Conservation (phyloP, 148 eudicot genomes). For the Linanthus parryae region DNA sequence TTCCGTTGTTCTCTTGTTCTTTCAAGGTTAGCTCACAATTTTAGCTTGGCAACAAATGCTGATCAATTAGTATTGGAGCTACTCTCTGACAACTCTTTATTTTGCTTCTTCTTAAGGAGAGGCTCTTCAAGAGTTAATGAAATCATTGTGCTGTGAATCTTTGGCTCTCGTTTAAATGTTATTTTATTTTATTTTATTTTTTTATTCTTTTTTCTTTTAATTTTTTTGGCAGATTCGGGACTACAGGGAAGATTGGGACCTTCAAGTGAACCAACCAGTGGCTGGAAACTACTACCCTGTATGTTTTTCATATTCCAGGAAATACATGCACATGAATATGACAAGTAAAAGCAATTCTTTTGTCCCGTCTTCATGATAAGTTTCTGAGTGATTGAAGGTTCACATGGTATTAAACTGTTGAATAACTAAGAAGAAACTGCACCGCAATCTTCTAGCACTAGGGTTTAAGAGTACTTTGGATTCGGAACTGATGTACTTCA, state of each 20-base stretch:
- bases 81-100: constrained; percentile 7
- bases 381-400: not conserved
- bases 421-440: not conserved
- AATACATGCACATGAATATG: not conserved
- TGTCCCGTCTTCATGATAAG: not conserved
- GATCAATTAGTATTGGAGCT: not conserved
- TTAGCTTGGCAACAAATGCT: not conserved
- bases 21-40: not conserved
- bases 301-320: constrained; percentile 12
- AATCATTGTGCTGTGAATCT: no score
- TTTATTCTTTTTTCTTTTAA: not conserved
- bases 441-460: not conserved
- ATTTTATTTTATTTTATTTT: no score
- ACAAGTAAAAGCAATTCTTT: no score
- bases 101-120: not conserved
- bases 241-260: constrained; percentile 69
- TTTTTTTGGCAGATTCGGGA: constrained; percentile 46
- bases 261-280: constrained; percentile 55
- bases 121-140: not conserved
- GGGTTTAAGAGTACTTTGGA: not conserved
- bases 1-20: not conserved
- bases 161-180: no score
- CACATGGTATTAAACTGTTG: not conserved
- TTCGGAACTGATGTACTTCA: no score
- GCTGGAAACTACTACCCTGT: constrained; percentile 88